Base-by-base conservation (phyloP, 768 basidiomycete genomes). In the Phallus indusiatus region DNA sequence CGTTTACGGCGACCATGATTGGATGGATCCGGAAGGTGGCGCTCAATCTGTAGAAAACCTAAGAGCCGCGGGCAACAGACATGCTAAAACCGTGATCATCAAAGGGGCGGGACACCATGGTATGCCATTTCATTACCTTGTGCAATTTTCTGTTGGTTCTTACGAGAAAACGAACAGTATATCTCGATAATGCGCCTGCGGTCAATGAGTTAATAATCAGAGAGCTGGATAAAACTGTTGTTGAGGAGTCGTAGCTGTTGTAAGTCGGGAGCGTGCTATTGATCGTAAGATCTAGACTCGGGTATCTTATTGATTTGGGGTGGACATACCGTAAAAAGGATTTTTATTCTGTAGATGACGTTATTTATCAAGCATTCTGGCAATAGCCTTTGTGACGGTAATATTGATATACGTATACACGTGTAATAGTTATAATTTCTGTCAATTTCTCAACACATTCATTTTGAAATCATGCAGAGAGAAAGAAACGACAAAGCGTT, bases 21-120 rank as follows among this genome's bases (percentile, higher is more conserved):
- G 94, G 94, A 96, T 96, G 94, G 94, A 96, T 71, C 84, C 88
- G 0, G 75, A 85, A 57, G 94, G 94, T 14, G 94, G 94, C 16
- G 70, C 78, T 12, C 77, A 86, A 48, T 82, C 87, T 48, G 79
- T 94, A 20, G 81, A 90, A 67, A 81, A 78, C 46, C 75, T 96
- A 59, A 81, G 83, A 21, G 75, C 78, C 61, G 86, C 86, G 1
- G 93, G 94, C 0, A 95, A 95, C 67, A 75, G 79, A 17, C 71
- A 83, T 18, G 88, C 83, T 11, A 79, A 79, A 56, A 86, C 90
- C 80, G 85, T 90, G 67, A 81, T 90, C 48, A 74, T 94, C 18
- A 81, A 80, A 11, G 77, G 86, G 68, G 89, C 93, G 2, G 94
- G 93, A 4, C 91, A 92, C 68, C 90, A 92, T 70, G 74, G 86